Evolutionary conservation across 2,329 filamentous ascomycete species (phyloP).

Genomic region (Colletotrichum endophyticum): DNA sequence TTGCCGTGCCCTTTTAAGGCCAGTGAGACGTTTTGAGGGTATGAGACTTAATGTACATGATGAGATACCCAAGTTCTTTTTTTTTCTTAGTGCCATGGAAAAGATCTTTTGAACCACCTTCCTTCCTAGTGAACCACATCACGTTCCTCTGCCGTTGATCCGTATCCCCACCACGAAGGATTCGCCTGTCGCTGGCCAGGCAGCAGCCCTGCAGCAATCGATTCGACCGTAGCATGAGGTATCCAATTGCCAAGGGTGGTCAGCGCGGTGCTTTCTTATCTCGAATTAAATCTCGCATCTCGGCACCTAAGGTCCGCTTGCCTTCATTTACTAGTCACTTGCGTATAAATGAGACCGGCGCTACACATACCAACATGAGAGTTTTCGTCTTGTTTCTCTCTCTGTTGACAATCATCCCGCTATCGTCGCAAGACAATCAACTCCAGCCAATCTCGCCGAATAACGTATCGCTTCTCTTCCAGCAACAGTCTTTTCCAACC

Average conservation of each 20-base stretch:
- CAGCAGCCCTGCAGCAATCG: fast-evolving
- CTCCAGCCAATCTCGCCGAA: fast-evolving
- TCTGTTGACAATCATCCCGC: fast-evolving
- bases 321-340: too few species aligned
- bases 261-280: background rate
- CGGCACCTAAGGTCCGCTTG: too few species aligned
- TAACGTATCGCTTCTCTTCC: fast-evolving
- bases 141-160: background rate
- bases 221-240: fast-evolving
- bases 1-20: background rate
- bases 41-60: background rate
- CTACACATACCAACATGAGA: background rate
- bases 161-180: background rate
- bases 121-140: too few species aligned
- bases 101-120: background rate
- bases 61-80: background rate
- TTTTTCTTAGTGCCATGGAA: background rate
- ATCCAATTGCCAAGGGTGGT: background rate
- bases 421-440: fast-evolving
- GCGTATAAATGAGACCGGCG: too few species aligned
- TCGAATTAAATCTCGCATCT: background rate
- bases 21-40: background rate
- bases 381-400: fast-evolving
- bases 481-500: background rate
- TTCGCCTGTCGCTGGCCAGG: background rate